Percentiles rank a stretch among this genome's conserved stretches.
Conservation (phyloP, 140 eudicot species). For the Bidens hawaiensis region DNA sequence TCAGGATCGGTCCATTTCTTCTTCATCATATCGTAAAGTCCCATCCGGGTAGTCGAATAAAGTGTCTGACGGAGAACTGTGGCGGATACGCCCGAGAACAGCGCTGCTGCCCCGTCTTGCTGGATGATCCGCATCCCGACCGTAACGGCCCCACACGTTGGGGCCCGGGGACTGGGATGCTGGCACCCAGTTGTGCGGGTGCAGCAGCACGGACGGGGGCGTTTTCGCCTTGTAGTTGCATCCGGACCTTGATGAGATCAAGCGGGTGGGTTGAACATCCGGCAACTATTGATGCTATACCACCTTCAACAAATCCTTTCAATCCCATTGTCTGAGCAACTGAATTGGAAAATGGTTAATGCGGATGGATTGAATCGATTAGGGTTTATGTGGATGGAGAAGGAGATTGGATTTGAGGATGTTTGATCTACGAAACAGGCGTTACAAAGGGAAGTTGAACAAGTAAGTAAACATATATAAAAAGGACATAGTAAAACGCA, state of each 20-base stretch:
- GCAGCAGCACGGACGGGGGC: constrained; percentile 1
- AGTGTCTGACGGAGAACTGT: constrained; percentile 91
- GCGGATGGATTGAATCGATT: not conserved
- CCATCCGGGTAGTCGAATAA: constrained; percentile 95
- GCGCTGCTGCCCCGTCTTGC: constrained; percentile 71
- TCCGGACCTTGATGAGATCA: constrained; percentile 91
- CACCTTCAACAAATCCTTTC: constrained; percentile 93
- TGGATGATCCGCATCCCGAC: constrained; percentile 66
- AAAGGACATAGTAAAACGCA: too few species aligned
- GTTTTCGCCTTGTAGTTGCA: constrained; percentile 92
- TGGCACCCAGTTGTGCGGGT: constrained; percentile 16
- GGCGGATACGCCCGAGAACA: constrained; percentile 93
- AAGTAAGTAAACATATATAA: constrained; percentile 22
- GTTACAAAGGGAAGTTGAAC: constrained; percentile 21
- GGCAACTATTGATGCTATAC: constrained; percentile 87
- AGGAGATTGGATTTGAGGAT: constrained; percentile 43
- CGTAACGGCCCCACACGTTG: constrained; percentile 72
- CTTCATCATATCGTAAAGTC: constrained; percentile 78
- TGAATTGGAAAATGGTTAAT: too few species aligned
- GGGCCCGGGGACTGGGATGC: constrained; percentile 23
- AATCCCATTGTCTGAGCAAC: constrained; percentile 46
- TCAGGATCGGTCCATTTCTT: constrained; percentile 71
- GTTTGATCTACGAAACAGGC: constrained; percentile 55
- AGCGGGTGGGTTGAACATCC: constrained; percentile 94
- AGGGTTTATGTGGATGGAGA: constrained; percentile 17